Conservation (phyloP, 1,139 yeast species). For the Sugiyamaella neomexicana region DNA sequence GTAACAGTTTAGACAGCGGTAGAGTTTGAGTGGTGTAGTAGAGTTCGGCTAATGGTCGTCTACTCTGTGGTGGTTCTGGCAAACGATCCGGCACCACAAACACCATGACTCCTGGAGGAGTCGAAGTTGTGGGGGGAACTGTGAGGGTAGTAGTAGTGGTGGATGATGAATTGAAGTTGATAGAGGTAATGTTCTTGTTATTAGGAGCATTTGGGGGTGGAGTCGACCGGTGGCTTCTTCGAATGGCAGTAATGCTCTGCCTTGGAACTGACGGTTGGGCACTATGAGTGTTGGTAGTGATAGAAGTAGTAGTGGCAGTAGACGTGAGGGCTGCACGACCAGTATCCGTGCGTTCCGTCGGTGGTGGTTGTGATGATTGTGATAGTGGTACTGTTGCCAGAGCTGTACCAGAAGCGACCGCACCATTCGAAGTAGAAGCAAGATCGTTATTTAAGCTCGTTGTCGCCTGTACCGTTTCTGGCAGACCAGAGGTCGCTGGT, state of each 20-base stretch:
- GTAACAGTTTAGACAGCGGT: conserved; percentile 76
- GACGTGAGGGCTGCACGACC: not conserved
- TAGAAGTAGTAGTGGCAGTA: not conserved
- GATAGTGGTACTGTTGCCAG: not conserved
- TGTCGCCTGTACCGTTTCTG: no score
- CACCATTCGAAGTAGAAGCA: not conserved
- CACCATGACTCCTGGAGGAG: conserved; percentile 33
- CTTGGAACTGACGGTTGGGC: not conserved
- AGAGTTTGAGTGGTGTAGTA: conserved; percentile 85
- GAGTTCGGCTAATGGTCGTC: conserved; percentile 71
- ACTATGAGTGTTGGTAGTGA: not conserved
- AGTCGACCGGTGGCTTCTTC: conserved; percentile 7
- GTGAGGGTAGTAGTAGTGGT: not conserved
- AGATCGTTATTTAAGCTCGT: no score
- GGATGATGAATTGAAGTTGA: not conserved
- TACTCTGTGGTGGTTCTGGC: conserved; percentile 39
- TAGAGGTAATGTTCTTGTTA: conserved; percentile 1
- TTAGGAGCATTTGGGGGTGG: conserved; percentile 14
- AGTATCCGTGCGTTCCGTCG: not conserved
- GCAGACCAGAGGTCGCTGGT: no score
- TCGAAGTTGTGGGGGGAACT: not conserved
- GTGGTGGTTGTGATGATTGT: not conserved
- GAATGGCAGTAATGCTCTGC: conserved; percentile 4
- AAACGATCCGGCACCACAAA: conserved; percentile 41
- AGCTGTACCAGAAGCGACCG: not conserved